Evolutionary conservation across 1,139 yeast species (phyloP).

Genomic region (Debaryomyces fabryi): DNA sequence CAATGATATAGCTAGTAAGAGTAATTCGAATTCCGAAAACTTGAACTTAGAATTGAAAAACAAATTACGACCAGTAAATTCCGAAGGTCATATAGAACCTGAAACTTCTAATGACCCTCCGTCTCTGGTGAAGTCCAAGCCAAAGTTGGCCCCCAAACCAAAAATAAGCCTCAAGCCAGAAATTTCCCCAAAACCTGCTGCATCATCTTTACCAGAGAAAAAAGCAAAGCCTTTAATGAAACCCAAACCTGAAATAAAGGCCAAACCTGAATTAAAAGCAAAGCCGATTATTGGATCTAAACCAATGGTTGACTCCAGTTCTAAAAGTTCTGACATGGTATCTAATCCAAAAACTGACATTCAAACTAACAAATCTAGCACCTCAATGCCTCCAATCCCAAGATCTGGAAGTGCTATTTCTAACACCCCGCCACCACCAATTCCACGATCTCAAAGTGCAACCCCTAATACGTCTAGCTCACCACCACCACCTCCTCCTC

Average conservation of each 20-base stretch:
- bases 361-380: not conserved
- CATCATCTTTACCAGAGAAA: conserved; percentile 16
- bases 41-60: not conserved
- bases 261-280: conserved; percentile 9
- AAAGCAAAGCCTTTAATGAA: not conserved
- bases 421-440: conserved; percentile 6
- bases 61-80: conserved; percentile 16
- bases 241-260: not conserved
- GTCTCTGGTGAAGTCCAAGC: conserved; percentile 16
- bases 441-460: not conserved
- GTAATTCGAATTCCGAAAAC: not conserved
- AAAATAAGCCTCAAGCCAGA: conserved; percentile 17
- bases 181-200: not conserved
- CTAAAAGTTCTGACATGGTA: not conserved
- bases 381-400: conserved; percentile 7
- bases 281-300: conserved; percentile 7
- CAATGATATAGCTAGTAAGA: not conserved
- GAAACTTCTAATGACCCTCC: conserved; percentile 9
- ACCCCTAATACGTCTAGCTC: not conserved
- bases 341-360: not conserved
- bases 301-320: not conserved
- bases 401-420: not conserved
- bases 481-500: conserved; percentile 40
- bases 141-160: conserved; percentile 22
- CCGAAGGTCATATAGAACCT: conserved; percentile 11